Evolutionary conservation across 805 yeast genomes (phyloP), one percentile per base, ranked within the genome.

Genomic region (Candida sanyiensis): DNA sequence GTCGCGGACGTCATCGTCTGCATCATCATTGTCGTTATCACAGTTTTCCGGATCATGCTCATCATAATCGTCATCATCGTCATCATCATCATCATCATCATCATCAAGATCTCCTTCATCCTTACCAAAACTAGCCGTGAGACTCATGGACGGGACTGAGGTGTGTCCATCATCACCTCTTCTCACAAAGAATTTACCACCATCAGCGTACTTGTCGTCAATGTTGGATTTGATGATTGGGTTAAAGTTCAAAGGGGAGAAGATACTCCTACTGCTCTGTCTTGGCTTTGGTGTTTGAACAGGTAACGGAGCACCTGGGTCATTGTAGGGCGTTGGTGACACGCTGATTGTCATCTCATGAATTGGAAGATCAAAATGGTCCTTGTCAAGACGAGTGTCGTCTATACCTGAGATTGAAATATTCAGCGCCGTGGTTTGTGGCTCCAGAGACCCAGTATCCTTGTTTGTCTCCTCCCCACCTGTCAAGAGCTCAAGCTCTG

Each of bases 291-390:
- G 72, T 0, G 75, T 62, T 41, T 46, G 70, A 15, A 74, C 60
- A 0, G 94, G 90, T 3, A 78, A 63, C 3, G 94, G 94, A 0
- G 94, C 94, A 31, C 94, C 94, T 0, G 94, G 94, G 54, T 84
- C 94, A 34, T 68, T 74, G 49, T 83, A 83, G 18, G 73, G 59
- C 0, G 70, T 57, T 1, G 80, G 80, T 2, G 77, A 70, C 3
- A 66, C 58, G 7, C 70, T 64, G 10, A 74, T 50, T 8, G 78
- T 73, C 71, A 77, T 77, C 48, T 77, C 76, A 42, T 74, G 75
- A 37, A 71, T 63, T 0, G 83, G 82, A 30, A 76, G 73, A 51
- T 77, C 79, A 44, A 73, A 52, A 2, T 52, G 50, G 17, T 52
- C 44, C 7, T 38, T 37, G 7, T 32, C 38, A 11, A 24, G 11